Percentiles rank a stretch among this genome's conserved stretches.
These are phyloP conservation scores for Digitaria exilis DNA, from an alignment of 202 grass and related monocot genomes.

Conservation along the genomic window DNA sequence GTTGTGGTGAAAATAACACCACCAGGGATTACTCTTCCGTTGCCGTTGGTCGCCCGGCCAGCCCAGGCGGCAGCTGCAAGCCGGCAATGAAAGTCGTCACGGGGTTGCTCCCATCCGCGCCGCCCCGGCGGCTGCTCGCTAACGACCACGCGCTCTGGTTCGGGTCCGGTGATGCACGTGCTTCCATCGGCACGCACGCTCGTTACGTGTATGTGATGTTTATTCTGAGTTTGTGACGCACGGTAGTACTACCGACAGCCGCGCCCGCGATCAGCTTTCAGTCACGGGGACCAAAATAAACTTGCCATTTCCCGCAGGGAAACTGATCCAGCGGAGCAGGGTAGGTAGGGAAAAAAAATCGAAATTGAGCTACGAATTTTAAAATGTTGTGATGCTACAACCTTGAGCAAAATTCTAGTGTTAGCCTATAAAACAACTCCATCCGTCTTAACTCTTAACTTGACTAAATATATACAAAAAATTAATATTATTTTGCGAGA, in stretches of 20 bases:
- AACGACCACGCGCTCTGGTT: neutral
- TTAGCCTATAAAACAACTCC: too few relatives aligned
- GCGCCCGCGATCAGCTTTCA: neutral
- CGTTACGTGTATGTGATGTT: neutral
- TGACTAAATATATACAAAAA: too few relatives aligned
- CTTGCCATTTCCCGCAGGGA: neutral
- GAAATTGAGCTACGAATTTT: neutral
- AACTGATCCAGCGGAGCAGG: neutral
- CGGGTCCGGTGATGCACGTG: neutral
- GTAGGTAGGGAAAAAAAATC: neutral
- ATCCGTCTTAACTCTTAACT: too few relatives aligned
- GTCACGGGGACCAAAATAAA: neutral
- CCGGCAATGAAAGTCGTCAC: neutral
- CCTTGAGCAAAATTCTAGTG: too few relatives aligned
- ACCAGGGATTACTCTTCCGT: neutral
- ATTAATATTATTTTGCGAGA: too few relatives aligned
- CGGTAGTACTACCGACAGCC: neutral
- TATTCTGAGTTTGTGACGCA: neutral
- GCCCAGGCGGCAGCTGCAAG: neutral
- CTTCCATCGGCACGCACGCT: neutral
- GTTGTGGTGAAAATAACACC: neutral
- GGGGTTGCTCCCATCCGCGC: neutral
- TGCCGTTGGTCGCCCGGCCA: neutral
- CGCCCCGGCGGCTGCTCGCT: neutral
- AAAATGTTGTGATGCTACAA: too few relatives aligned